Evolutionary conservation across 2,329 filamentous ascomycete species (phyloP), one percentile per base, ranked within the genome.

Genomic region (Cladosporium phlei): DNA sequence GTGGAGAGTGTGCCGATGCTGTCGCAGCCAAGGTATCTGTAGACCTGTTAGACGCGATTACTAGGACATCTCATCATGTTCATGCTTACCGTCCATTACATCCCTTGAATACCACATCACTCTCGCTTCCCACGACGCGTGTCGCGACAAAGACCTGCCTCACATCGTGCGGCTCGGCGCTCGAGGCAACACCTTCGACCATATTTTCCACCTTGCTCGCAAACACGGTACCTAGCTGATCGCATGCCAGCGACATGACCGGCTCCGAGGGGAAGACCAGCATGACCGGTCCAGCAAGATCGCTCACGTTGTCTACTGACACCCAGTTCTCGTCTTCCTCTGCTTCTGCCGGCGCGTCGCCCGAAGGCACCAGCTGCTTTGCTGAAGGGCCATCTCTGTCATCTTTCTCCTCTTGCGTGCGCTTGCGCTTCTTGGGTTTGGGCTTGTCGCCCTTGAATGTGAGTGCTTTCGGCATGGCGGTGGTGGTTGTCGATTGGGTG

Each of bases 361-460:
- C 55, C 38, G 57, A 59, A 35, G 53, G 43, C 17, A 46, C 38
- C 39, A 66, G 54, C 20, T 63, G 62, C 50, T 68, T 69, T 4
- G 64, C 63, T 46, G 56, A 40, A n/a, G 53, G 56, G 33, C 56
- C 46, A 24, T 66, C 63, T 21, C 68, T 64, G 10, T 67, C 64
- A 24, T 72, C 68, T 50, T 74, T 69, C 21, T 72, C 68, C 50
- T 74, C 70, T 33, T 79, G 73, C 33, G 77, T 69, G 57, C 86
- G 82, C 77, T 95, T 96, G 66, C 88, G 80, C 75, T 96, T 96
- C 69, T 93, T 95, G 27, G 46, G 50, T 50, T 80, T 72, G 71
- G 93, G 93, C 69, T 94, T 96, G 71, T 98, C 93, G 74, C 93
- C 93, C 71, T 98, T 98, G 77, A 98, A 98, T 38, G 82, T 76